Conservation (phyloP, 345 rosid genomes). For the Syzygium jambos region DNA sequence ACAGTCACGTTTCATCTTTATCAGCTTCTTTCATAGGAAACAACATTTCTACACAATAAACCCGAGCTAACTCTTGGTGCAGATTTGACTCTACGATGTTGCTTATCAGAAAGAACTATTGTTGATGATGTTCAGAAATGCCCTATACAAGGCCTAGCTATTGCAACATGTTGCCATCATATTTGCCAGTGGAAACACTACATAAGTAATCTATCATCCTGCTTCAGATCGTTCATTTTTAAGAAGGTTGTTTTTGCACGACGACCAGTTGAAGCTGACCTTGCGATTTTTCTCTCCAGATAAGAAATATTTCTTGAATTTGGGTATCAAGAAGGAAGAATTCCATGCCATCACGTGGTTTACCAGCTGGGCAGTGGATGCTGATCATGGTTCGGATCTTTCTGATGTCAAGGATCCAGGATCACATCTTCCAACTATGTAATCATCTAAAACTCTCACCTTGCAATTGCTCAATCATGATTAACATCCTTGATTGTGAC, state of each 20-base stretch:
- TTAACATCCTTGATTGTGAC: not conserved
- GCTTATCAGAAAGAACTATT: conserved; percentile 28
- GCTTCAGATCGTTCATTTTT: not conserved
- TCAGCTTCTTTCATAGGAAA: not conserved
- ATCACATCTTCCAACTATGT: conserved; percentile 24
- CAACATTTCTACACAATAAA: not conserved
- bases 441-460: not conserved
- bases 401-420: conserved; percentile 24
- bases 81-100: conserved; percentile 91
- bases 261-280: not conserved
- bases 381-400: conserved; percentile 69
- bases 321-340: conserved; percentile 56
- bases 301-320: conserved; percentile 41
- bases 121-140: conserved; percentile 7
- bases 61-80: not conserved
- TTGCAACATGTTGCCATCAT: conserved; percentile 98
- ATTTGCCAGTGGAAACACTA: conserved; percentile 95
- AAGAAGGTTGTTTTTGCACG: not conserved
- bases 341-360: conserved; percentile 79
- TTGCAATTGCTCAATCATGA: not conserved
- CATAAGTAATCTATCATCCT: conserved; percentile 36
- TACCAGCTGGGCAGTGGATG: conserved; percentile 98
- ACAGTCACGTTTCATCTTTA: not conserved
- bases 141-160: conserved; percentile 50
- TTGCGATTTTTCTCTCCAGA: conserved; percentile 23